A percentile compares a stretch with the other conserved stretches of the same genome.
Conservation (phyloP, 805 yeast genomes). For the Lipomyces chichibuensis region DNA sequence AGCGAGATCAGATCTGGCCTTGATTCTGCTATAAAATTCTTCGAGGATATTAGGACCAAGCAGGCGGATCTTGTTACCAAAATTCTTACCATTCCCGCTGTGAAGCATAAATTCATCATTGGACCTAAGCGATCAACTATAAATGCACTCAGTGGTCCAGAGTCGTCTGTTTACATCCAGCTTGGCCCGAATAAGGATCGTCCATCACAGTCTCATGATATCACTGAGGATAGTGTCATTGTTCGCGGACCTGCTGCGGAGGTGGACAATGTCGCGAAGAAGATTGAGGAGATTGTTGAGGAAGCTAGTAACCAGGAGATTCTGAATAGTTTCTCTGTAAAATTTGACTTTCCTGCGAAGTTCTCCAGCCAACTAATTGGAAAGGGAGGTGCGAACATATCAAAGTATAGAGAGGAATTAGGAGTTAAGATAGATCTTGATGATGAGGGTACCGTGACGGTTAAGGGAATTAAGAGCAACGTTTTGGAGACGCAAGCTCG, state of each 20-base stretch:
- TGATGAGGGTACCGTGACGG: conserved; percentile 57
- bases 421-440: conserved; percentile 77
- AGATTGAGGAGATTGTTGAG: conserved; percentile 57
- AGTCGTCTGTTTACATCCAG: conserved; percentile 45
- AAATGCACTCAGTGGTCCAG: conserved; percentile 48
- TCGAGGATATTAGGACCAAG: conserved; percentile 61
- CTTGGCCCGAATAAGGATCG: conserved; percentile 42
- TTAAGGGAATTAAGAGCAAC: conserved; percentile 78
- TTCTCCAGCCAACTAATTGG: conserved; percentile 85
- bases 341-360: conserved; percentile 63
- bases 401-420: conserved; percentile 67
- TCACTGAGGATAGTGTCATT: conserved; percentile 56
- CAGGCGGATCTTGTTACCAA: conserved; percentile 51
- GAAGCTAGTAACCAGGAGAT: conserved; percentile 58
- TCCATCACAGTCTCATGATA: conserved; percentile 41
- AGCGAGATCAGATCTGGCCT: conserved; percentile 63
- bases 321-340: conserved; percentile 51
- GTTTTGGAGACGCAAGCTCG: conserved; percentile 70
- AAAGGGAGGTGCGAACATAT: conserved; percentile 77
- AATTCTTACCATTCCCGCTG: conserved; percentile 55
- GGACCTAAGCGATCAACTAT: conserved; percentile 68
- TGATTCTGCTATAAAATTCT: conserved; percentile 55
- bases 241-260: conserved; percentile 72
- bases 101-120: conserved; percentile 60
- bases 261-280: conserved; percentile 58